phyloP scores from a whole-genome alignment of 176 grass and related monocot genomes.

The Tillandsia fasciculata region DNA sequence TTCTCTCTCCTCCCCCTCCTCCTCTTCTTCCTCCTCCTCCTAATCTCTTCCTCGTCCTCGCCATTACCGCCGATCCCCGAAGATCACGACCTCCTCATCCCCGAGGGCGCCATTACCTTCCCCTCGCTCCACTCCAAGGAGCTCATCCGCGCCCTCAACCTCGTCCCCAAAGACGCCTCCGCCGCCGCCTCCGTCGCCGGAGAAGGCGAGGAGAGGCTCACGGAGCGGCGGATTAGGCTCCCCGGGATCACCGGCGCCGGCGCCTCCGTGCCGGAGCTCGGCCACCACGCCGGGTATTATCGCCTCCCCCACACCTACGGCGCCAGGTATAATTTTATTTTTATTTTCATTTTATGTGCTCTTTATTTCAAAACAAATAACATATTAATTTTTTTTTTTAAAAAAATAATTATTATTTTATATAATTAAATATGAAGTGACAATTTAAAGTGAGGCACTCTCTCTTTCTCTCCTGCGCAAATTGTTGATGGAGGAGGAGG shows the following conservation, averaged over 20 bases:
- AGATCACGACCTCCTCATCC: constrained; percentile 19
- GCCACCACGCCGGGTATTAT: constrained; percentile 94
- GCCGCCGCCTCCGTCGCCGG: constrained; percentile 3
- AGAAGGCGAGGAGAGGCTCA: constrained; percentile 30
- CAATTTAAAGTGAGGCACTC: too few species aligned
- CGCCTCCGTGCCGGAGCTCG: constrained; percentile 31
- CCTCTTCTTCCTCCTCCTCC: neutral
- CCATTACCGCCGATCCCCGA: neutral
- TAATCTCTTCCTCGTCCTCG: neutral
- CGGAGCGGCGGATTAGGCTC: constrained; percentile 48
- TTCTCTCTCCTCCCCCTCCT: constrained; percentile 5
- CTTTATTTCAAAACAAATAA: too few species aligned
- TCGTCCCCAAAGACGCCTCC: constrained; percentile 41
- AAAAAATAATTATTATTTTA: too few species aligned
- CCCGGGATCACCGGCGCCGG: constrained; percentile 29
- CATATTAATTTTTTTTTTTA: too few species aligned
- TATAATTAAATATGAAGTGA: too few species aligned
- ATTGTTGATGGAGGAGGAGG: neutral
- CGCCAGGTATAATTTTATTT: constrained; percentile 36
- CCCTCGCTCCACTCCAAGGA: constrained; percentile 48
- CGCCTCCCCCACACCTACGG: constrained; percentile 67
- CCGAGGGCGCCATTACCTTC: constrained; percentile 28
- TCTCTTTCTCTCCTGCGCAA: too few species aligned
- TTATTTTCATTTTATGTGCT: neutral
- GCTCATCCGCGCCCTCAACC: constrained; percentile 74